Evolutionary conservation across 345 rosid genomes (phyloP).

Genomic region (Moricandia arvensis): DNA sequence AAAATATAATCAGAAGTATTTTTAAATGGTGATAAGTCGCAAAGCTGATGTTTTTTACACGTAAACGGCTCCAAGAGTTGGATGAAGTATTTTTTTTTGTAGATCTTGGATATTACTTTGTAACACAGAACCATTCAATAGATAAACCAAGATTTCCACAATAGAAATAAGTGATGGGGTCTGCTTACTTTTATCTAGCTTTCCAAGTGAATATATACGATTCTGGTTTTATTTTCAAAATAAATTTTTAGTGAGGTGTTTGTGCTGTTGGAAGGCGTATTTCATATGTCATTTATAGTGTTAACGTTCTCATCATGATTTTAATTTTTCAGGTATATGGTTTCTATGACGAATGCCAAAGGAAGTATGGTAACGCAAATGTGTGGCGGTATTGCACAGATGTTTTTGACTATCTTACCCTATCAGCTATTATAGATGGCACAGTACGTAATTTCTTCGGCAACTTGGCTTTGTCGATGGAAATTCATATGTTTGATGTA

Average conservation of each 20-base stretch:
- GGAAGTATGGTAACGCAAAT: constrained; percentile 99
- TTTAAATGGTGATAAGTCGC: not conserved
- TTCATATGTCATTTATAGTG: not conserved
- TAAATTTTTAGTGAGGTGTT: not conserved
- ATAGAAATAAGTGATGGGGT: not conserved
- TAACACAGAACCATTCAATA: not conserved
- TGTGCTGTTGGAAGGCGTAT: not conserved
- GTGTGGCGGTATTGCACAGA: constrained; percentile 99
- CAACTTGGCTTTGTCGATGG: not conserved
- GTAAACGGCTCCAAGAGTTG: not conserved
- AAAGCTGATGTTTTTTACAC: not conserved
- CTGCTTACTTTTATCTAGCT: not conserved
- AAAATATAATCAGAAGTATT: too few relatives aligned
- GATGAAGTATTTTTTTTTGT: not conserved
- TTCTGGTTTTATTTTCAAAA: not conserved
- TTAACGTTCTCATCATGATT: not conserved
- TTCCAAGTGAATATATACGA: not conserved
- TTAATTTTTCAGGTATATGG: constrained; percentile 75
- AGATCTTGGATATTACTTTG: not conserved
- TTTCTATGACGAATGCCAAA: constrained; percentile 98
- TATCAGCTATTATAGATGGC: constrained; percentile 99
- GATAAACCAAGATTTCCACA: not conserved
- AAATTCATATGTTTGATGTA: not conserved
- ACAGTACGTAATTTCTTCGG: constrained; percentile 53
- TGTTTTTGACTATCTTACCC: constrained; percentile 96